Base-by-base conservation (phyloP, 2,329 filamentous ascomycete species). In the Ceratocystis colombiana region DNA sequence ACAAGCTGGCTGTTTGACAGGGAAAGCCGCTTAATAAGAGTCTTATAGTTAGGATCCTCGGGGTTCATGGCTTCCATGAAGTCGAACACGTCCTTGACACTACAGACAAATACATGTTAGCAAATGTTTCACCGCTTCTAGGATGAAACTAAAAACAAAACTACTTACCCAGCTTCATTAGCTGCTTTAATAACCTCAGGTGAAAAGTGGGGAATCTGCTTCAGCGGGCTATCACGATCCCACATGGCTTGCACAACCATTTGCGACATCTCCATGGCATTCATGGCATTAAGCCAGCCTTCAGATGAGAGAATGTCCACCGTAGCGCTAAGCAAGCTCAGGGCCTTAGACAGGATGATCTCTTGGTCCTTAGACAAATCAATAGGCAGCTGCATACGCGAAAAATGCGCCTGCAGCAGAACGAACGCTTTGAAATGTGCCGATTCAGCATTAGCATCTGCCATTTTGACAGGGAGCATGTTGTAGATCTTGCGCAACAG, bases 11-110 rank as follows among this genome's bases (percentile, higher is more conserved):
- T 83, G 75, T 95, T 90, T 65, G 86, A 86, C 53, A 99, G 81
- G 6, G 86, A 86, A 48, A 99, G 82, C 2, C 85, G 84, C 73
- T 90, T 87, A 70, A 97, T 82, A 41, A 99, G 81, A 41, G 83
- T 81, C 61, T 82, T 82, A 74, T 96, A 93, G 69, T 96, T 82
- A 50, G 88, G 79, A 75, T 96, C 96, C 1, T 90, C 88, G 1
- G 93, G 92, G 74, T 96, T 94, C 93, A 99, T 99, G 69, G 90
- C 89, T 71, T 97, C 93, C 88, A 97, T 96, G 78, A 99, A 97
- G 73, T 96, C 92, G 72, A 96, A 93, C 70, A 99, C 87, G 72
- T 97, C 93, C 72, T 90, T 92, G 79, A 99, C 88, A 69, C 86
- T 89, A 72, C 68, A 50, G 62, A 48, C 45, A 61, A 62, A 59